Evolutionary conservation across 2,329 filamentous ascomycete species (phyloP), one percentile per base, ranked within the genome.

Genomic region (Epichloe scottii): DNA sequence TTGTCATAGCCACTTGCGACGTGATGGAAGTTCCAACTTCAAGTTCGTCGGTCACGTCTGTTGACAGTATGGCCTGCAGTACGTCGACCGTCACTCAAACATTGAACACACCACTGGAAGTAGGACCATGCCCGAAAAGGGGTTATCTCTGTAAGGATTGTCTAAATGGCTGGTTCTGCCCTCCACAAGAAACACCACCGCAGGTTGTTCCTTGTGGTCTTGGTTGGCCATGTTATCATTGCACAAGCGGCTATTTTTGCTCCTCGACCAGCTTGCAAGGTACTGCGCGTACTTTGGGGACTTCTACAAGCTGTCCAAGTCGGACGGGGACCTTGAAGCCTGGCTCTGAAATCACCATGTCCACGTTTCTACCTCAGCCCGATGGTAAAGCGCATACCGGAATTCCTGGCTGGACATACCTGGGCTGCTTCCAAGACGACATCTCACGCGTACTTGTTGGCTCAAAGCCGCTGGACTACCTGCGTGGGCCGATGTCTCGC

Each of bases 401-500:
- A 46, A 40, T 42, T 35, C 14, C 43, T 2, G 56, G 53, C 34
- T 66, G 64, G 64, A 53, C 38, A 12, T 59, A 65, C 48, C 37
- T 66, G 10, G 64, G 64, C 15, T 67, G 64, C 49, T 65, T 65
- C 48, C 59, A 60, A 46, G 64, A 67, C 45, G 53, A 52, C 7
- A 53, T 59, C 8, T 53, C 54, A 23, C 54, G 60, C 43, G 57
- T 53, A 3, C 46, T 62, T 23, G 44, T 55, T 10, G 58, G 59
- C 26, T 49, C 56, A 11, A 57, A 58, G 19, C 59, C 61, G 3
- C 51, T 58, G 12, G 59, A 62, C 17, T 60, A 58, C 44, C 52
- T 64, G 7, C 56, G 53, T 11, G 60, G 60, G 21, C 49, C 60
- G 52, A 77, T 79, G 70, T 77, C 74, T 1, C 67, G 76, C 4